Conservation (phyloP, 352 stramenopile genomes). For the Phytophthora pluvialis region DNA sequence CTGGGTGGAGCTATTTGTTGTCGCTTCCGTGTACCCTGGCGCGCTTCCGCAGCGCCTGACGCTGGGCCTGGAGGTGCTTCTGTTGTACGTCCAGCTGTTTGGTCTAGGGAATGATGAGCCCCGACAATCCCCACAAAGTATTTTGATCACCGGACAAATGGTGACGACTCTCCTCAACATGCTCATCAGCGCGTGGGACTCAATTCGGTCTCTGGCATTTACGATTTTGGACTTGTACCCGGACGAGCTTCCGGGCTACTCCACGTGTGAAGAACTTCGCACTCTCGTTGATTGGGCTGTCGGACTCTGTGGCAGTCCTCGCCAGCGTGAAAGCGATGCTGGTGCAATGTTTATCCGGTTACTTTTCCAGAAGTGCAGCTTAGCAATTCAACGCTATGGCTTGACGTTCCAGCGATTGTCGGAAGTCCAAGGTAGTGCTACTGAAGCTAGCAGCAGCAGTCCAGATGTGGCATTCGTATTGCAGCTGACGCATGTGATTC, state of each 20-base stretch:
- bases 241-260: constrained; percentile 64
- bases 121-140: constrained; percentile 20
- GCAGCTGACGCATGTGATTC: constrained; percentile 61
- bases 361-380: constrained; percentile 69
- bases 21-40: constrained; percentile 68
- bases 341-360: constrained; percentile 88
- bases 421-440: constrained; percentile 4
- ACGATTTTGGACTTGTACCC: constrained; percentile 77
- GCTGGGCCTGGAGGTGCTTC: constrained; percentile 72
- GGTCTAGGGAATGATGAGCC: constrained; percentile 35
- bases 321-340: constrained; percentile 85
- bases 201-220: constrained; percentile 71
- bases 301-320: constrained; percentile 70
- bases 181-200: constrained; percentile 83
- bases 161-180: constrained; percentile 78
- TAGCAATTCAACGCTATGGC: constrained; percentile 46
- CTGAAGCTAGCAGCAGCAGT: constrained; percentile 13
- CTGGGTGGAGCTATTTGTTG: constrained; percentile 75
- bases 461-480: constrained; percentile 59
- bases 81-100: constrained; percentile 79
- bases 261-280: constrained; percentile 43
- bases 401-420: constrained; percentile 38
- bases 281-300: constrained; percentile 74
- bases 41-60: constrained; percentile 75
- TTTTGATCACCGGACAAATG: constrained; percentile 67